Evolutionary conservation across 768 basidiomycete genomes (phyloP).

Genomic region (Amanita muscaria): DNA sequence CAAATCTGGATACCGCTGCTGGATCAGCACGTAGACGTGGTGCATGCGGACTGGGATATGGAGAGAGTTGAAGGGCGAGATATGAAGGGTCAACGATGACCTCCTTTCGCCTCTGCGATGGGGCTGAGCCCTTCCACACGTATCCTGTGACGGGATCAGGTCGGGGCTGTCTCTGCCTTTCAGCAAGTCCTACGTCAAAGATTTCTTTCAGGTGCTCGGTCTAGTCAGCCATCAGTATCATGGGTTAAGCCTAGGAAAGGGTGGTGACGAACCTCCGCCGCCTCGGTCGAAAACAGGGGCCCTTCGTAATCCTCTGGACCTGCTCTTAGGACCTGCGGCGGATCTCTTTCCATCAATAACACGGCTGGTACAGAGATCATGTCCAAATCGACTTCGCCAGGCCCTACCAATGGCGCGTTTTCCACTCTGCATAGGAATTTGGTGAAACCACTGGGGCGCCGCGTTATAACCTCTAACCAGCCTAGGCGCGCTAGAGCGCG

Average conservation of each 20-base stretch:
- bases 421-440: slow-evolving; percentile 79
- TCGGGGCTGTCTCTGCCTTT: slow-evolving; percentile 21
- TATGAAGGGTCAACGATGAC: slow-evolving; percentile 80
- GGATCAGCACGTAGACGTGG: slow-evolving; percentile 43
- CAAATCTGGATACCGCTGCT: slow-evolving; percentile 45
- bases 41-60: slow-evolving; percentile 36
- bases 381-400: slow-evolving; percentile 82
- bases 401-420: slow-evolving; percentile 78
- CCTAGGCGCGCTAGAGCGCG: slow-evolving; percentile 63
- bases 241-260: slow-evolving; percentile 3
- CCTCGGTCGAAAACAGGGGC: slow-evolving; percentile 10
- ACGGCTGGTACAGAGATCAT: slow-evolving; percentile 59
- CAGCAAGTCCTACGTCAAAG: slow-evolving; percentile 13
- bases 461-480: slow-evolving; percentile 82
- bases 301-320: slow-evolving; percentile 17
- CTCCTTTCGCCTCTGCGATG: slow-evolving; percentile 83
- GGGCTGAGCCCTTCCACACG: slow-evolving; percentile 81
- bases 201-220: slow-evolving; percentile 19
- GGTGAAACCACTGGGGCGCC: slow-evolving; percentile 85
- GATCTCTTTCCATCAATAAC: slow-evolving; percentile 61
- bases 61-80: slow-evolving; percentile 78
- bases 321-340: slow-evolving; percentile 23
- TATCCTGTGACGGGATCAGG: slow-evolving; percentile 79
- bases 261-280: slow-evolving; percentile 12
- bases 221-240: slow-evolving; percentile 12